These are phyloP conservation scores for Aureobasidium mangrovei DNA, from an alignment of 2,329 filamentous ascomycete genomes.

Conservation along the genomic window DNA sequence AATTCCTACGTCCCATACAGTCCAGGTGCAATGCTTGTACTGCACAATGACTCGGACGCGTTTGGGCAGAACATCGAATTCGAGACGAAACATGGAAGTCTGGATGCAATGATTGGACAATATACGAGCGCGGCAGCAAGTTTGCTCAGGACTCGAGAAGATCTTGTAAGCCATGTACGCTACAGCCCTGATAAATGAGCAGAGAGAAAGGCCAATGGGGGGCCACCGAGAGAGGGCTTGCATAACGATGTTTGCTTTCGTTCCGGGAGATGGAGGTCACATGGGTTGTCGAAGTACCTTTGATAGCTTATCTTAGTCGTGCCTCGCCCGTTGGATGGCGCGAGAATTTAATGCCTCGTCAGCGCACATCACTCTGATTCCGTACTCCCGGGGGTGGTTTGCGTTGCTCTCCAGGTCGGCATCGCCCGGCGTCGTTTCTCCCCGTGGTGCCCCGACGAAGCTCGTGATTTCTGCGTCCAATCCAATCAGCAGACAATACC, in stretches of 20 bases:
- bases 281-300: conserved; percentile 9
- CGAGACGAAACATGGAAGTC: neutral
- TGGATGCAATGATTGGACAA: conserved; percentile 6
- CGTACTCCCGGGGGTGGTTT: conserved; percentile 2
- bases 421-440: neutral
- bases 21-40: conserved; percentile 5
- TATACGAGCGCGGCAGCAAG: conserved; percentile 11
- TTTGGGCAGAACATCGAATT: conserved; percentile 11
- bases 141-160: conserved; percentile 1
- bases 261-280: conserved; percentile 11
- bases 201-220: neutral
- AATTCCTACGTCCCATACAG: neutral
- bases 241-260: neutral
- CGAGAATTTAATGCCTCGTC: conserved; percentile 11
- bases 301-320: neutral
- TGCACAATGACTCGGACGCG: conserved; percentile 8
- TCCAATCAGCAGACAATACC: neutral
- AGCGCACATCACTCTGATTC: conserved; percentile 9
- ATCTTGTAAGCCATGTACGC: neutral
- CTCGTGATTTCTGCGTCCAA: neutral
- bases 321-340: conserved; percentile 1
- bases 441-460: conserved; percentile 1
- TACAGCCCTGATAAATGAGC: neutral
- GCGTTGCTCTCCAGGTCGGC: conserved; percentile 2
- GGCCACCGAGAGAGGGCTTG: neutral